Evolutionary conservation across 2,329 filamentous ascomycete genomes (phyloP).

Genomic region (Ophiostoma himal-ulmi): DNA sequence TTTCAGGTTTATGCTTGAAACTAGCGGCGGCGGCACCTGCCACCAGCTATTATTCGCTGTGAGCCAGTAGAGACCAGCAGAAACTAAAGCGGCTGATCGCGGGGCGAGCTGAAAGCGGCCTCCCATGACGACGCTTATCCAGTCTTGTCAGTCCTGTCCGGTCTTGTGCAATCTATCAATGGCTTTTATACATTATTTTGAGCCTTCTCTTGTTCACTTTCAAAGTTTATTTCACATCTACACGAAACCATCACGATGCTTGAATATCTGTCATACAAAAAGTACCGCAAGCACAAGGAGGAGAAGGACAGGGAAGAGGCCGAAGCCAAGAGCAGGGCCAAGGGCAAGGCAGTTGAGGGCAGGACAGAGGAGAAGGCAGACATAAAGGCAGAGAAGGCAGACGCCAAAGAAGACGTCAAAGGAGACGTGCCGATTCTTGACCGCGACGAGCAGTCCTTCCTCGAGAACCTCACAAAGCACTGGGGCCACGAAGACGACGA

Average conservation of each 20-base stretch:
- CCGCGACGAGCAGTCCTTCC: conserved; percentile 53
- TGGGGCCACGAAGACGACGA: conserved; percentile 19
- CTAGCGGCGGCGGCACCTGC: conserved; percentile 3
- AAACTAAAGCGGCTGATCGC: neutral
- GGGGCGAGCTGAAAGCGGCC: conserved; percentile 12
- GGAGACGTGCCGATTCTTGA: conserved; percentile 42
- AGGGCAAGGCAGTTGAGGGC: conserved; percentile 1
- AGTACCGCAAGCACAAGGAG: conserved; percentile 43
- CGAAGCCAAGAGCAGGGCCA: conserved; percentile 19
- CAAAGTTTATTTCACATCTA: neutral
- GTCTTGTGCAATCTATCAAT: neutral
- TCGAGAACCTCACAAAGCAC: conserved; percentile 45
- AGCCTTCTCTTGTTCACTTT: neutral
- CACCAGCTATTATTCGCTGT: neutral
- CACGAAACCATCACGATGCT: neutral
- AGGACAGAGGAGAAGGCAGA: neutral
- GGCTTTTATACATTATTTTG: neutral
- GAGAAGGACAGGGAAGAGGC: conserved; percentile 35
- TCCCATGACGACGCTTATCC: neutral
- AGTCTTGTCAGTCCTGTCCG: neutral
- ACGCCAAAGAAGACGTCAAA: conserved; percentile 10
- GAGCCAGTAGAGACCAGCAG: neutral
- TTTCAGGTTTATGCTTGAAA: conserved; percentile 7
- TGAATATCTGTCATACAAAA: conserved; percentile 13
- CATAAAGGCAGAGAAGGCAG: neutral